Conservation (phyloP, 2,329 filamentous ascomycete species). For the Aspergillus sp. region DNA sequence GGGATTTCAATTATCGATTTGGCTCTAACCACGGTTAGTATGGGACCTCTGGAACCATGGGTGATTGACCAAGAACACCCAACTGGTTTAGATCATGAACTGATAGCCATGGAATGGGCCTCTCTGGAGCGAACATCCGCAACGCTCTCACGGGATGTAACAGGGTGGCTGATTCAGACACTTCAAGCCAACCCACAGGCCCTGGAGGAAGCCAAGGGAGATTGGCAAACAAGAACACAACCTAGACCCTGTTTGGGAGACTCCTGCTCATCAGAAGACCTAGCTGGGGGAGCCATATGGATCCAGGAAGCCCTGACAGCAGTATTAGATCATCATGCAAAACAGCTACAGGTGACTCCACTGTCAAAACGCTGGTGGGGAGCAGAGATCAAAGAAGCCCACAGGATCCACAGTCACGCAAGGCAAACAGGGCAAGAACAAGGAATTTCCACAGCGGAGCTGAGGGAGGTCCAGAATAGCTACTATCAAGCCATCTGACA, state of each 20-base stretch:
- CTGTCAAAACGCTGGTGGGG: background rate
- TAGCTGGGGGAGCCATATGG: background rate
- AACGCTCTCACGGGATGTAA: background rate
- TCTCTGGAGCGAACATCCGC: background rate
- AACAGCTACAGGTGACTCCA: background rate
- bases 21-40: background rate
- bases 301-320: background rate
- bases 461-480: background rate
- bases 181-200: background rate
- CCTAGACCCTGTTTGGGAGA: background rate
- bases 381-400: background rate
- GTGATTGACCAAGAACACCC: background rate
- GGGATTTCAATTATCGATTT: background rate
- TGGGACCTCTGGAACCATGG: background rate
- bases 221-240: background rate
- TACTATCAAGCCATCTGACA: background rate
- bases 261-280: background rate
- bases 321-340: background rate
- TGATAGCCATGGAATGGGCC: too few relatives aligned
- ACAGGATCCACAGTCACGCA: background rate
- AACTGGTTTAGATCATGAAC: too few relatives aligned
- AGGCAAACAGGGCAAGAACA: background rate
- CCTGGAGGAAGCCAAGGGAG: background rate
- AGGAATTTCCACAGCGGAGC: background rate
- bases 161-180: background rate